Percentiles rank a stretch among this genome's conserved stretches.
These are phyloP conservation scores for Cucumis cinereus DNA, from an alignment of 306 rosid genomes.

Conservation along the genomic window DNA sequence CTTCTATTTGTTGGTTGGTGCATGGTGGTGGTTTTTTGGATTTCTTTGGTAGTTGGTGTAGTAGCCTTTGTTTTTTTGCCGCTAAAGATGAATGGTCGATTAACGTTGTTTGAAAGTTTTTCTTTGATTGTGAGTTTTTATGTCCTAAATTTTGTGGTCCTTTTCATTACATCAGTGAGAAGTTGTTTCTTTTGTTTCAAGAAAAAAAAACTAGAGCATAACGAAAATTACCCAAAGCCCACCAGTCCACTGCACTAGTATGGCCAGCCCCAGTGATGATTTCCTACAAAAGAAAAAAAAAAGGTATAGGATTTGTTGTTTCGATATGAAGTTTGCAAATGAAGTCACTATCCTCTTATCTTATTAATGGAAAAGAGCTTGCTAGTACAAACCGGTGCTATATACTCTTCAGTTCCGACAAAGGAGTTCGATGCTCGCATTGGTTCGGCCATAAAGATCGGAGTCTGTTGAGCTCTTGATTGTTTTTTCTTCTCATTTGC, in stretches of 20 bases:
- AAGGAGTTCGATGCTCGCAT: conserved; percentile 97
- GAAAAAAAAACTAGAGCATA: background rate
- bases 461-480: conserved; percentile 43
- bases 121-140: too few relatives aligned
- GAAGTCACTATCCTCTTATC: background rate
- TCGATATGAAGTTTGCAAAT: background rate
- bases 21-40: too few relatives aligned
- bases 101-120: too few relatives aligned
- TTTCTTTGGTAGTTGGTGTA: too few relatives aligned
- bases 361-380: background rate
- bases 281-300: conserved; percentile 34
- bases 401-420: conserved; percentile 98
- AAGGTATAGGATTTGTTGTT: background rate
- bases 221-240: conserved; percentile 78
- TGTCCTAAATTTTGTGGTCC: too few relatives aligned
- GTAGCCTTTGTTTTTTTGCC: too few relatives aligned
- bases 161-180: too few relatives aligned
- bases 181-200: too few relatives aligned
- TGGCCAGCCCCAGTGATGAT: conserved; percentile 91
- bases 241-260: conserved; percentile 98
- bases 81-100: too few relatives aligned
- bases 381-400: conserved; percentile 75
- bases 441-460: conserved; percentile 92
- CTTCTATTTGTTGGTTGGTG: too few relatives aligned
- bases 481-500: conserved; percentile 44